Percentiles rank a stretch among this genome's conserved stretches.
Conservation (phyloP, 2,329 filamentous ascomycete genomes). For the Tetracladium maxilliforme region DNA sequence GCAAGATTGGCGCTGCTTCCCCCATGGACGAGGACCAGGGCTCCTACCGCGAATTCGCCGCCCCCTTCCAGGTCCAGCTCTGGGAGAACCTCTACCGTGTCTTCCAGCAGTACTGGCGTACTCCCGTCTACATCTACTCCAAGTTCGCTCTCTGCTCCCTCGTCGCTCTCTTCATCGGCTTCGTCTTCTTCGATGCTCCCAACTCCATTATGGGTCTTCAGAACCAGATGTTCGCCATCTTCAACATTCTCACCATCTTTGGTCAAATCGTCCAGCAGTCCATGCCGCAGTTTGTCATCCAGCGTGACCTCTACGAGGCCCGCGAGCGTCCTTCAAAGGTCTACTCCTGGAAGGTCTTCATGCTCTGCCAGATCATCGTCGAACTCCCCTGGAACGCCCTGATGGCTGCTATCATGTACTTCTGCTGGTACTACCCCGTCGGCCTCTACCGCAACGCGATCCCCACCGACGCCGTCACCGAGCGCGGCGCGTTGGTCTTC, state of each 20-base stretch:
- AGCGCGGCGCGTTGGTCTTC: slow-evolving; percentile 69
- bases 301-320: slow-evolving; percentile 48
- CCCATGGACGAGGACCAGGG: too few relatives aligned
- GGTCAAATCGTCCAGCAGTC: slow-evolving; percentile 45
- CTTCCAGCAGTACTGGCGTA: slow-evolving; percentile 64
- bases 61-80: slow-evolving; percentile 52
- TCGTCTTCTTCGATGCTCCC: slow-evolving; percentile 20
- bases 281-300: slow-evolving; percentile 52
- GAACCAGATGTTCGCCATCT: slow-evolving; percentile 54
- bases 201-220: slow-evolving; percentile 50
- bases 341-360: slow-evolving; percentile 12
- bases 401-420: slow-evolving; percentile 62
- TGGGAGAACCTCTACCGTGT: slow-evolving; percentile 47
- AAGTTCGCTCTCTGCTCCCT: slow-evolving; percentile 45
- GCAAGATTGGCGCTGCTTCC: too few relatives aligned
- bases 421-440: slow-evolving; percentile 78
- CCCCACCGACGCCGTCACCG: slow-evolving; percentile 40
- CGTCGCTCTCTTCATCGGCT: too few relatives aligned
- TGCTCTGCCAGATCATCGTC: slow-evolving; percentile 41
- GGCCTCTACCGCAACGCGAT: slow-evolving; percentile 60
- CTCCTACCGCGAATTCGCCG: slow-evolving; percentile 73
- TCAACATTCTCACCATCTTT: slow-evolving; percentile 55
- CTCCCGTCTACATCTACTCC: slow-evolving; percentile 58
- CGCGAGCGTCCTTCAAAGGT: slow-evolving; percentile 4
- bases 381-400: slow-evolving; percentile 72